Evolutionary conservation across 2,329 filamentous ascomycete species (phyloP), one percentile per base, ranked within the genome.

Genomic region (Hypocrella siamensis): DNA sequence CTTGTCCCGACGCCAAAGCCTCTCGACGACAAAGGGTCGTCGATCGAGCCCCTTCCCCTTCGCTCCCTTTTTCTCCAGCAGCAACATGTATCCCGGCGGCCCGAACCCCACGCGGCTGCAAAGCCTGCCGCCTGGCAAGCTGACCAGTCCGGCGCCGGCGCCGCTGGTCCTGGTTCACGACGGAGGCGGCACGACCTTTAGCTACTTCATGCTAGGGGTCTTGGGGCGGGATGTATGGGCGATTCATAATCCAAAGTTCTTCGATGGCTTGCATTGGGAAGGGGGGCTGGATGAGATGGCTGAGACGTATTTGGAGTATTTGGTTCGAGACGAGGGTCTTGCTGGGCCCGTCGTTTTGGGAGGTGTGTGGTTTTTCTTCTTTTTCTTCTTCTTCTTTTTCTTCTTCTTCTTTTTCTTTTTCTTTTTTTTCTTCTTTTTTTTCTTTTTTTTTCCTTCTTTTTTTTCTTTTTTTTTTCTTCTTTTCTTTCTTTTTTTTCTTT

Each of bases 231-330:
- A 49, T 14, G 47, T 51, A 14, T 51, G 47, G 47, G 47, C 45
- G 19, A 39, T 51, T 24, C 47, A 49, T 35, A 44, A 49, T 31
- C 45, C 45, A 11, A 41, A 44, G 18, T 51, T 39, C 32, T 49
- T 40, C 14, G 39, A 41, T 3, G 43, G 40, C 8, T 33, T 38
- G 35, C 19, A 32, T 4, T 48, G 42, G 40, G 40, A 42, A 30
- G 47, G 47, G 10, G 47, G 47, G 19, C 39, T 49, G 35, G 44
- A 49, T 17, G 42, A 47, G 32, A 47, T 51, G 46, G 46, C 44
- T 16, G 30, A 30, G n/a, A 39, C 42, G 24, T 51, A 51, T 32
- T 42, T 49, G 15, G 34, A 35, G 4, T 31, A 41, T 19, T 43
- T 51, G 28, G 33, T 34, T 18, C 33, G 37, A 8, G 40, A n/a